phyloP scores from a whole-genome alignment of 1,284 basidiomycete genomes.

The Ustilago hordei region DNA sequence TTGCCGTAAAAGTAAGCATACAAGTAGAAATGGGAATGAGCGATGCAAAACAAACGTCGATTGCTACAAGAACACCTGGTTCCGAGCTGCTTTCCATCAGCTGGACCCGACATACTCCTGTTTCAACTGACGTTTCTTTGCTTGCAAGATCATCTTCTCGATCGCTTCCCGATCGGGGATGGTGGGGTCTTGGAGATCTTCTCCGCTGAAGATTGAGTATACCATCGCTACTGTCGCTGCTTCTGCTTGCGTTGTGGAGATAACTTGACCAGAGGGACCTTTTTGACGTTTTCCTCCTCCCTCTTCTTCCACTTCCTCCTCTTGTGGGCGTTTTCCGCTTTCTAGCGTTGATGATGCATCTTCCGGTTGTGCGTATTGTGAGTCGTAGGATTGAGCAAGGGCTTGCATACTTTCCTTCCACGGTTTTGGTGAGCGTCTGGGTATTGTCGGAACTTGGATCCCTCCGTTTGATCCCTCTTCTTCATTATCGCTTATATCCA shows the following conservation, averaged over 20 bases:
- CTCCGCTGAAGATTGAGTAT: slow-evolving; percentile 37
- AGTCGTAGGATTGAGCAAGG: background rate
- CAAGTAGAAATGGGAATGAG: slow-evolving; percentile 10
- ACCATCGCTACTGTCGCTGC: background rate
- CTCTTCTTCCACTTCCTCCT: slow-evolving; percentile 3
- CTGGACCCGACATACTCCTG: slow-evolving; percentile 36
- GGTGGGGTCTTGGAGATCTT: slow-evolving; percentile 25
- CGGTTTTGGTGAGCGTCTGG: slow-evolving; percentile 50
- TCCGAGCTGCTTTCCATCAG: background rate
- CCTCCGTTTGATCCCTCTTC: slow-evolving; percentile 14
- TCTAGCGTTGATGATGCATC: background rate
- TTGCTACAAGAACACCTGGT: background rate
- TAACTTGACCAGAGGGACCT: slow-evolving; percentile 1
- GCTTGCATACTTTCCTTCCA: slow-evolving; percentile 43
- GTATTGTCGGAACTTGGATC: slow-evolving; percentile 51
- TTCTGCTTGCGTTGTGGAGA: slow-evolving; percentile 5
- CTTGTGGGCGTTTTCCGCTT: slow-evolving; percentile 4
- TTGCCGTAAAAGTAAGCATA: background rate
- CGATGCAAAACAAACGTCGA: background rate
- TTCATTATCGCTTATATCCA: slow-evolving; percentile 22
- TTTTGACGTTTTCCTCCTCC: slow-evolving; percentile 20
- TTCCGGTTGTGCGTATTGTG: slow-evolving; percentile 14
- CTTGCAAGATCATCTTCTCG: slow-evolving; percentile 37
- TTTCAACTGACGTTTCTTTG: slow-evolving; percentile 32
- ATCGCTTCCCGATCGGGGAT: slow-evolving; percentile 30